These are phyloP conservation scores for Boletus hoseneyae DNA, from an alignment of 1,284 basidiomycete genomes.

Conservation along the genomic window DNA sequence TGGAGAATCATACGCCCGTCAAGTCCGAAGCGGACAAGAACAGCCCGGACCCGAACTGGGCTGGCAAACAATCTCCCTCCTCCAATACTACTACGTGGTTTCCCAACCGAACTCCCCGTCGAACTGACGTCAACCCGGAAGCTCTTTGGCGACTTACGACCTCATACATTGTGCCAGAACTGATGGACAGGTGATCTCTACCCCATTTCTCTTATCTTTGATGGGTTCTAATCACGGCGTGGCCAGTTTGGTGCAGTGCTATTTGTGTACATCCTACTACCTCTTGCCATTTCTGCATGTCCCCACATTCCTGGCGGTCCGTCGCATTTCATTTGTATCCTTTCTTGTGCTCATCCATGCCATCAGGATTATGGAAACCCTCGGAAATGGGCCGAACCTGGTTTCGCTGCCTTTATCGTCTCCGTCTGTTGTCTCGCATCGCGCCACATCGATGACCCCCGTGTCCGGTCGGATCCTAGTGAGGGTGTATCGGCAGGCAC, in stretches of 20 bases:
- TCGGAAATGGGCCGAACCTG: constrained; percentile 88
- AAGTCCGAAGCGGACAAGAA: constrained; percentile 36
- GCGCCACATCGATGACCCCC: constrained; percentile 84
- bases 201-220: constrained; percentile 6
- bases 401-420: constrained; percentile 88
- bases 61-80: constrained; percentile 27
- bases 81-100: constrained; percentile 56
- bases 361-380: constrained; percentile 85
- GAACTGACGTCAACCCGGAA: constrained; percentile 77
- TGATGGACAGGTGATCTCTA: constrained; percentile 78
- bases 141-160: constrained; percentile 73
- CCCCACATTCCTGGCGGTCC: constrained; percentile 77
- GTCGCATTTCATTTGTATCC: constrained; percentile 30
- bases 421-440: constrained; percentile 86
- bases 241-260: constrained; percentile 69
- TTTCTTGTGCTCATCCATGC: constrained; percentile 16
- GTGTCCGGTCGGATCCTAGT: constrained; percentile 74
- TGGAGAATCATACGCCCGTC: constrained; percentile 50
- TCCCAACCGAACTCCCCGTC: constrained; percentile 69
- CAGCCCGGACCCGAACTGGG: constrained; percentile 23
- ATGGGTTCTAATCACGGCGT: constrained; percentile 19
- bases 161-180: constrained; percentile 73
- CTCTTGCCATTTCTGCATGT: constrained; percentile 88
- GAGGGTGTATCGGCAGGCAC: constrained; percentile 85
- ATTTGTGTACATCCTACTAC: constrained; percentile 87